Conservation (phyloP, 495 filamentous ascomycete species). For the Neurospora sp. region DNA sequence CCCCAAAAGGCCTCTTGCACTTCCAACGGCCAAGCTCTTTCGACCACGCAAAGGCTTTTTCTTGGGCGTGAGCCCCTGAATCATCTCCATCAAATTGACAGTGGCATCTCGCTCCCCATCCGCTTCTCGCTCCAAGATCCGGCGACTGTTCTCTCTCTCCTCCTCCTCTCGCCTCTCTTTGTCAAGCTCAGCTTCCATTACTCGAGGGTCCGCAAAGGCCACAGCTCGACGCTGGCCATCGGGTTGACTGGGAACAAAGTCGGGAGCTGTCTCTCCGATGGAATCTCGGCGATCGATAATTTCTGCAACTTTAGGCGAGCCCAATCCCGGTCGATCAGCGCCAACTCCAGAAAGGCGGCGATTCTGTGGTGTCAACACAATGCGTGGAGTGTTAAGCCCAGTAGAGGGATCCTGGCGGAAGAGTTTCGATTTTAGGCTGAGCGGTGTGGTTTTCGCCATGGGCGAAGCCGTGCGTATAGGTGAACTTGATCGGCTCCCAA, state of each 20-base stretch:
- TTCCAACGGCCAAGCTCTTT: slow-evolving; percentile 69
- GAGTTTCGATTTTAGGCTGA: slow-evolving; percentile 30
- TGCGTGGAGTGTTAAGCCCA: slow-evolving; percentile 50
- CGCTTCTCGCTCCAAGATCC: slow-evolving; percentile 39
- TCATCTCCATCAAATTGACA: slow-evolving; percentile 62
- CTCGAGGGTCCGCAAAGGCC: slow-evolving; percentile 55
- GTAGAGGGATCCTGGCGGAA: slow-evolving; percentile 49
- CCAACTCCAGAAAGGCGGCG: slow-evolving; percentile 63
- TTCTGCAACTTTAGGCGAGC: slow-evolving; percentile 65
- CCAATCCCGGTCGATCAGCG: slow-evolving; percentile 63
- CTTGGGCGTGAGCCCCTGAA: slow-evolving; percentile 66
- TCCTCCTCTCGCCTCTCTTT: slow-evolving; percentile 55
- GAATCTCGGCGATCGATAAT: slow-evolving; percentile 64
- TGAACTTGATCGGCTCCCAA: slow-evolving; percentile 24
- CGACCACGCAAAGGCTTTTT: slow-evolving; percentile 56
- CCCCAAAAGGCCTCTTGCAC: slow-evolving; percentile 62
- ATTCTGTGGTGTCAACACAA: slow-evolving; percentile 53
- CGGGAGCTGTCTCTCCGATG: slow-evolving; percentile 53
- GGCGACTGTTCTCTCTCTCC: slow-evolving; percentile 48
- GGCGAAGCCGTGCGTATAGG: slow-evolving; percentile 18
- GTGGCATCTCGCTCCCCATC: slow-evolving; percentile 50
- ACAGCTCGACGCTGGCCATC: slow-evolving; percentile 32
- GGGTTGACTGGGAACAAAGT: slow-evolving; percentile 45
- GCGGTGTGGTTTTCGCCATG: slow-evolving; percentile 11
- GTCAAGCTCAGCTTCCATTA: slow-evolving; percentile 60